phyloP scores from a whole-genome alignment of 176 grass and related monocot species.

The Triticum monococcum region DNA sequence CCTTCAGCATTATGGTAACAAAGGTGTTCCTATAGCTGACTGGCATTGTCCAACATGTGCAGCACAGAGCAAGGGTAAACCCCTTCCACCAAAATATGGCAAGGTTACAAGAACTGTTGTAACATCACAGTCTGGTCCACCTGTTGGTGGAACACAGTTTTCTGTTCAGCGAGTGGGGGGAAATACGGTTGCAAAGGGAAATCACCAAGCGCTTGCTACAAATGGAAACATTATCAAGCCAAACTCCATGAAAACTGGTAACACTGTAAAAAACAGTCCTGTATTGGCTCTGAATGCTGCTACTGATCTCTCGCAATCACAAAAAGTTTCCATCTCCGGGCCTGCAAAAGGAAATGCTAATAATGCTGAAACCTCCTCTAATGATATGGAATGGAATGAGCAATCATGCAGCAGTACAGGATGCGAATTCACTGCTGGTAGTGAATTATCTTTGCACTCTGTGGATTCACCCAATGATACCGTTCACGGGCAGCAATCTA shows the following conservation, averaged over 20 bases:
- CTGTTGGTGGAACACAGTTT: slow-evolving; percentile 34
- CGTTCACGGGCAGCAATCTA: slow-evolving; percentile 11
- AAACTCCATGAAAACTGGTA: slow-evolving; percentile 34
- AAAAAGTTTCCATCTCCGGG: slow-evolving; percentile 17
- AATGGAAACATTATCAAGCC: slow-evolving; percentile 51
- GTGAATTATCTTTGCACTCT: slow-evolving; percentile 23
- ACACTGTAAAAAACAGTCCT: slow-evolving; percentile 25
- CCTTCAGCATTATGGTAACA: slow-evolving; percentile 79
- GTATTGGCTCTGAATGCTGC: slow-evolving; percentile 33
- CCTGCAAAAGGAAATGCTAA: slow-evolving; percentile 27
- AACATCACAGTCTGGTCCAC: slow-evolving; percentile 47
- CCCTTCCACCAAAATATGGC: slow-evolving; percentile 97
- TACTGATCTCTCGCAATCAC: slow-evolving; percentile 34
- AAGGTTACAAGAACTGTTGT: slow-evolving; percentile 82
- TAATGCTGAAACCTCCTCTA: slow-evolving; percentile 25
- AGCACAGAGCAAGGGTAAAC: slow-evolving; percentile 73
- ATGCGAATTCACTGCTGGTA: slow-evolving; percentile 1
- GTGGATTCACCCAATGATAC: slow-evolving; percentile 25
- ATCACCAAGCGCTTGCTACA: slow-evolving; percentile 51
- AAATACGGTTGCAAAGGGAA: slow-evolving; percentile 41
- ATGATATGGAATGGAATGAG: slow-evolving; percentile 30
- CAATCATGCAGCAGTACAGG: slow-evolving; percentile 22
- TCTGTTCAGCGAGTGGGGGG: slow-evolving; percentile 41
- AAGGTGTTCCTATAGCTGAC: slow-evolving; percentile 78
- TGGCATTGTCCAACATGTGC: slow-evolving; percentile 93